Conservation (phyloP, 495 filamentous ascomycete species). For the Aspergillus hancockii region DNA sequence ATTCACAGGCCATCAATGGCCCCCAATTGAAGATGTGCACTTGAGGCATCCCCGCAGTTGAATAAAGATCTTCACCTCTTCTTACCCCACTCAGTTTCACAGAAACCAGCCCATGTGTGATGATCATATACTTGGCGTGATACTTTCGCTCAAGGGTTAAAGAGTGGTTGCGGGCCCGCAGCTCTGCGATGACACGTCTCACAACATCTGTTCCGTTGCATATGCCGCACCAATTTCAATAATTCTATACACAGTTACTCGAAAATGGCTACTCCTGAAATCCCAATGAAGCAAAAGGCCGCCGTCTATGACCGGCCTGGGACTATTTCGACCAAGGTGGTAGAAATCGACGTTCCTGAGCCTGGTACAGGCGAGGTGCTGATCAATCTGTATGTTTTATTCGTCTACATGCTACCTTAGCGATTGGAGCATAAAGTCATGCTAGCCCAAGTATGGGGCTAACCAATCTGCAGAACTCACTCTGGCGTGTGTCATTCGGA, state of each 20-base stretch:
- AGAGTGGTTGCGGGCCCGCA: too few relatives aligned
- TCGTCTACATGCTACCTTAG: neutral
- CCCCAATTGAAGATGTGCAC: too few relatives aligned
- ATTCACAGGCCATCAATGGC: neutral
- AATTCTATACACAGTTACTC: neutral
- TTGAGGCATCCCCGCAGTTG: too few relatives aligned
- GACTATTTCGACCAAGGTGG: constrained; percentile 65
- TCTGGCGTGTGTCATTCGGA: constrained; percentile 74
- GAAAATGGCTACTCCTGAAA: constrained; percentile 33
- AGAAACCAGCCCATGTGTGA: too few relatives aligned
- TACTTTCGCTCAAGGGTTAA: too few relatives aligned
- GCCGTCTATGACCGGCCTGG: constrained; percentile 70
- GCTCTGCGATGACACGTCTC: too few relatives aligned
- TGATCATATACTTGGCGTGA: too few relatives aligned
- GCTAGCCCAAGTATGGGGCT: constrained; percentile 4
- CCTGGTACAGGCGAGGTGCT: constrained; percentile 66
- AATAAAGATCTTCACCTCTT: too few relatives aligned
- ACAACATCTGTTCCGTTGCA: neutral
- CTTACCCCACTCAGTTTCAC: too few relatives aligned
- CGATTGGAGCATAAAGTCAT: neutral
- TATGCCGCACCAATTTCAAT: neutral
- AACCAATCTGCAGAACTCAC: constrained; percentile 52
- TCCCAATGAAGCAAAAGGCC: constrained; percentile 69
- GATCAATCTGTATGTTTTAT: constrained; percentile 57
- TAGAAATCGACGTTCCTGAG: constrained; percentile 65